Conservation (phyloP, 805 yeast species). For the Starmerella vaccinii region DNA sequence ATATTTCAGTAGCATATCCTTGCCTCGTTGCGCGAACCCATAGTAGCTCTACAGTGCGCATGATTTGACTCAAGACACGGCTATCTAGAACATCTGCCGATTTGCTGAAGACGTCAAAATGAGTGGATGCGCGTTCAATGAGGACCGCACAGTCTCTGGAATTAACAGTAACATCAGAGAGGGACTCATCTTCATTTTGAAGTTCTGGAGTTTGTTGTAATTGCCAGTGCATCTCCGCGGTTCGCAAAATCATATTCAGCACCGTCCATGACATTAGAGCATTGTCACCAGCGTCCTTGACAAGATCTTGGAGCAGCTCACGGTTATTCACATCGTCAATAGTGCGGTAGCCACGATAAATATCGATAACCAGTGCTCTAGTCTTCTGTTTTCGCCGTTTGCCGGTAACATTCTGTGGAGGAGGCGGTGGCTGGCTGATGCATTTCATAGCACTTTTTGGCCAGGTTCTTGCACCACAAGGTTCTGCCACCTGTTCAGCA, state of each 20-base stretch:
- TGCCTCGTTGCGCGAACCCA: background rate
- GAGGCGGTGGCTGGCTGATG: background rate
- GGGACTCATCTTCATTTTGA: background rate
- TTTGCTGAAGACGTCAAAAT: slow-evolving; percentile 5
- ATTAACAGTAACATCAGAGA: background rate
- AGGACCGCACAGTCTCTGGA: background rate
- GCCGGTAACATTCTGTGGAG: background rate
- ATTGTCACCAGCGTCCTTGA: slow-evolving; percentile 1
- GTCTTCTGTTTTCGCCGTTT: background rate
- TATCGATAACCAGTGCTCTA: background rate
- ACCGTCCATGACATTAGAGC: slow-evolving; percentile 4
- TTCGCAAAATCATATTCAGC: background rate
- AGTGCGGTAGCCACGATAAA: slow-evolving; percentile 3
- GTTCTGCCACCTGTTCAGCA: background rate
- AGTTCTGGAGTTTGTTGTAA: background rate
- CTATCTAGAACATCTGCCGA: slow-evolving; percentile 2
- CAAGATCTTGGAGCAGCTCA: background rate
- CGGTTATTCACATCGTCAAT: background rate
- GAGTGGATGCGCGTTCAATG: background rate
- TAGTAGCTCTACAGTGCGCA: slow-evolving; percentile 1
- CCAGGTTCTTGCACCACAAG: background rate
- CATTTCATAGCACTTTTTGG: slow-evolving; percentile 1
- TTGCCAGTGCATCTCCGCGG: slow-evolving; percentile 1
- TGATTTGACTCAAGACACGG: slow-evolving; percentile 3
- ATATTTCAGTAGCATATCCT: background rate